Base-by-base conservation (phyloP, 257 asterid species). In the Plantago major region DNA sequence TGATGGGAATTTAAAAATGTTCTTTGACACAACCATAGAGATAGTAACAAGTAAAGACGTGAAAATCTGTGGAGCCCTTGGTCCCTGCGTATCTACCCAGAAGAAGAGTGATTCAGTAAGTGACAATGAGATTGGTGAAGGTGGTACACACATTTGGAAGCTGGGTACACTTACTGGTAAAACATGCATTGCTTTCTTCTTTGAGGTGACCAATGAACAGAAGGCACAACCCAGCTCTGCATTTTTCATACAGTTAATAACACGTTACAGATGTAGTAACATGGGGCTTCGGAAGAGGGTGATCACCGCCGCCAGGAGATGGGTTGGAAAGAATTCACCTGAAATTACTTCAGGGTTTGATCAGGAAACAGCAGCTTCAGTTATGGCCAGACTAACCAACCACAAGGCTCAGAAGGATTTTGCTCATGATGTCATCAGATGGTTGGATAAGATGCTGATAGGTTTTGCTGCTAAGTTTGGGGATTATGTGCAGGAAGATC, bases 281-380 rank as follows among this genome's bases (percentile, higher is more conserved):
- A 71, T 76, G 85, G 95, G 88, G 15, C 38, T 81, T 44, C 75
- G 97, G 30, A 92, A 92, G 68, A 84, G 99, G 68, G 99, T 92
- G 65, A 92, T 93, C 9, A 92, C 99, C 7, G 95, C 79, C 55
- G 89, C 99, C 22, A 77, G 99, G 71, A 89, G 99, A 71, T 92
- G 99, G 99, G 96, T 79, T 9, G 79, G 73, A 53, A 84, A 78
- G 60, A 77, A 76, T 65, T 84, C 94, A 5, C 96, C 92, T 1
- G 96, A 89, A 58, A 83, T 92, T 44, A 70, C 77, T 18, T 73
- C 93, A 30, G 99, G 96, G 17, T 92, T 92, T 63, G 99, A 92
- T 67, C 99, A 92, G 66, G 99, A 92, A 76, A 84, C 93, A 49
- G 99, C 99, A 7, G 99, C 99, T 57, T 66, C 99, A 11, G 89